These are phyloP conservation scores for Tylopilus intermedius DNA, from an alignment of 768 basidiomycete genomes.

Conservation along the genomic window DNA sequence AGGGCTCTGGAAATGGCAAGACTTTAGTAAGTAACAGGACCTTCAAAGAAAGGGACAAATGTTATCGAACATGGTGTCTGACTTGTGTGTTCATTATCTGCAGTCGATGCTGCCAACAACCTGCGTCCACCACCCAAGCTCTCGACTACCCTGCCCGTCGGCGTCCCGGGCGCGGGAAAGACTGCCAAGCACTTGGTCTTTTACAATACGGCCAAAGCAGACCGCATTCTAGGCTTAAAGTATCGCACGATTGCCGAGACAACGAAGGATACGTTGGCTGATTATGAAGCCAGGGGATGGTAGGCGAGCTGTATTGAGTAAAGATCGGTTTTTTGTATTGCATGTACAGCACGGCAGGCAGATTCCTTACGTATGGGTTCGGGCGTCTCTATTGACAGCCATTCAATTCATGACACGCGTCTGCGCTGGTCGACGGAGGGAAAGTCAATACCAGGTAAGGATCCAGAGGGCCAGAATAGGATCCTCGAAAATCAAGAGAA, in stretches of 20 bases:
- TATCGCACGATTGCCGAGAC: slow-evolving; percentile 39
- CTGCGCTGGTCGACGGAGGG: too few relatives aligned
- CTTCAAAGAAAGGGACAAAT: background rate
- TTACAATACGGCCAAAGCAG: slow-evolving; percentile 13
- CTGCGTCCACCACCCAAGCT: slow-evolving; percentile 2
- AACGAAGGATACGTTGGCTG: slow-evolving; percentile 37
- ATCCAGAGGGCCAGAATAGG: too few relatives aligned
- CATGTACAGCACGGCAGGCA: background rate
- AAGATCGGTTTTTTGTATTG: background rate
- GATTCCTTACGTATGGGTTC: too few relatives aligned
- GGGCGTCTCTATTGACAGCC: too few relatives aligned
- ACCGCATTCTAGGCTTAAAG: slow-evolving; percentile 38
- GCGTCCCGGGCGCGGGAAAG: slow-evolving; percentile 32
- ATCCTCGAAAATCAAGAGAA: too few relatives aligned
- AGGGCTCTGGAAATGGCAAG: too few relatives aligned
- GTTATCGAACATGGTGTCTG: background rate
- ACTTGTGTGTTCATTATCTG: background rate
- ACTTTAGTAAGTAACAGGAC: slow-evolving; percentile 13
- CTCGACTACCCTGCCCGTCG: slow-evolving; percentile 9
- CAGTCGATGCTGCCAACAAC: slow-evolving; percentile 38
- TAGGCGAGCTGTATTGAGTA: slow-evolving; percentile 4
- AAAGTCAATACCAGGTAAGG: too few relatives aligned
- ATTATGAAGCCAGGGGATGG: slow-evolving; percentile 44
- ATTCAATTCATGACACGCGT: too few relatives aligned
- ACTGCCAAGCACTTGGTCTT: slow-evolving; percentile 21